Evolutionary conservation across 1,284 basidiomycete genomes (phyloP).

Genomic region (Puccinia coronata): DNA sequence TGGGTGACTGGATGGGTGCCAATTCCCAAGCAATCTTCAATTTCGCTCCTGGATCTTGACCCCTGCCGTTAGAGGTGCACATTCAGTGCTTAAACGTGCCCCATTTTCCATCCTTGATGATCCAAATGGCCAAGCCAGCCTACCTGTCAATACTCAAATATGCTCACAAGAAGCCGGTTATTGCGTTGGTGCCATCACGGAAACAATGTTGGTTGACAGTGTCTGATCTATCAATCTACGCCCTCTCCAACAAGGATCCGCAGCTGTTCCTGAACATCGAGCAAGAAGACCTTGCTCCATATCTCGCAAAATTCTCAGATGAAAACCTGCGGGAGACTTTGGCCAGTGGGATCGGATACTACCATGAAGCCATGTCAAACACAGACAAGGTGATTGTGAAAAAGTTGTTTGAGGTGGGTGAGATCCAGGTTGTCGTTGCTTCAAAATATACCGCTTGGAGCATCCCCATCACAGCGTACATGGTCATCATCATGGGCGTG

Average conservation of each 20-base stretch:
- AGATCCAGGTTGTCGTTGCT: constrained; percentile 90
- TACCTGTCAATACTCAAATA: constrained; percentile 92
- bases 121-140: constrained; percentile 97
- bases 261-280: constrained; percentile 90
- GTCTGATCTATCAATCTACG: constrained; percentile 86
- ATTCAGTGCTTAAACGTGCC: constrained; percentile 92
- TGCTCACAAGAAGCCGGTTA: constrained; percentile 79
- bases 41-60: constrained; percentile 91
- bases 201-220: constrained; percentile 91
- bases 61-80: constrained; percentile 95
- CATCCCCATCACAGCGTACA: constrained; percentile 85
- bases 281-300: constrained; percentile 76
- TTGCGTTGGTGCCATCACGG: constrained; percentile 89
- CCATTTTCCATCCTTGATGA: constrained; percentile 98
- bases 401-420: constrained; percentile 87
- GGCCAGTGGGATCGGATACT: constrained; percentile 89
- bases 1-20: constrained; percentile 97
- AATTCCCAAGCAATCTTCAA: constrained; percentile 93
- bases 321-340: constrained; percentile 75
- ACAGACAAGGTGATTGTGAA: constrained; percentile 93
- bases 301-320: constrained; percentile 82
- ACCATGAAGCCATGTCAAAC: constrained; percentile 87
- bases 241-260: constrained; percentile 79
- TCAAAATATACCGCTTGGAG: constrained; percentile 97
- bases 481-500: constrained; percentile 98